Evolutionary conservation across 2,329 filamentous ascomycete species (phyloP).

Genomic region (Juglanconis oblonga): DNA sequence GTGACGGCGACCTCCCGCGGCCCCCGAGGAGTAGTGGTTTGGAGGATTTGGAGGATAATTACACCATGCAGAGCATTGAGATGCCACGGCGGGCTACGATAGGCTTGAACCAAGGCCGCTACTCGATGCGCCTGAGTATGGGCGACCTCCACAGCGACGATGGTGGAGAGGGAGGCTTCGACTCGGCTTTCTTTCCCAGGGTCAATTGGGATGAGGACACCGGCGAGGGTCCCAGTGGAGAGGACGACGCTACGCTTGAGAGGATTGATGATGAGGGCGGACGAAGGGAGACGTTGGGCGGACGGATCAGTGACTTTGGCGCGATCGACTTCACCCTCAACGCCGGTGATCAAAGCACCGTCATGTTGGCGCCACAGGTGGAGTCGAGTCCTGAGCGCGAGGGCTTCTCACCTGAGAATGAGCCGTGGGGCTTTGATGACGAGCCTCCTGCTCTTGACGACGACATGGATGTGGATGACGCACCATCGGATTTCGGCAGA

Average conservation of each 20-base stretch:
- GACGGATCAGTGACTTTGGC: slow-evolving; percentile 49
- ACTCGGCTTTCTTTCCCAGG: slow-evolving; percentile 52
- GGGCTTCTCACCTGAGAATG: slow-evolving; percentile 25
- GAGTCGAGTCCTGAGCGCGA: slow-evolving; percentile 16
- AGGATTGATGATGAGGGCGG: slow-evolving; percentile 38
- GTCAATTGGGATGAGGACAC: slow-evolving; percentile 41
- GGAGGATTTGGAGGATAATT: slow-evolving; percentile 51
- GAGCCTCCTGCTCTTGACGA: neutral
- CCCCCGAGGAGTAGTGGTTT: slow-evolving; percentile 53
- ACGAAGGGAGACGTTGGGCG: slow-evolving; percentile 35
- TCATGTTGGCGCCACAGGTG: slow-evolving; percentile 40
- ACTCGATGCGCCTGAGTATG: slow-evolving; percentile 52
- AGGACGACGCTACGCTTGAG: slow-evolving; percentile 40
- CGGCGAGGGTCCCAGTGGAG: slow-evolving; percentile 27
- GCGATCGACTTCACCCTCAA: slow-evolving; percentile 45
- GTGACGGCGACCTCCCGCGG: slow-evolving; percentile 48
- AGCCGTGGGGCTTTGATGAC: slow-evolving; percentile 21
- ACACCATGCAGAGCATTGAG: slow-evolving; percentile 59
- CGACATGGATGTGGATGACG: slow-evolving; percentile 10
- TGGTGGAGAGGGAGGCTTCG: slow-evolving; percentile 39
- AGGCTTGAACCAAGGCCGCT: slow-evolving; percentile 28
- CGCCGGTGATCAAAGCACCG: slow-evolving; percentile 47
- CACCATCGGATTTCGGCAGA: neutral
- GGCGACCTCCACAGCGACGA: slow-evolving; percentile 38
- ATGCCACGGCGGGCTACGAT: slow-evolving; percentile 49